These are phyloP conservation scores for Salix caprea DNA, from an alignment of 345 rosid species.

Conservation along the genomic window DNA sequence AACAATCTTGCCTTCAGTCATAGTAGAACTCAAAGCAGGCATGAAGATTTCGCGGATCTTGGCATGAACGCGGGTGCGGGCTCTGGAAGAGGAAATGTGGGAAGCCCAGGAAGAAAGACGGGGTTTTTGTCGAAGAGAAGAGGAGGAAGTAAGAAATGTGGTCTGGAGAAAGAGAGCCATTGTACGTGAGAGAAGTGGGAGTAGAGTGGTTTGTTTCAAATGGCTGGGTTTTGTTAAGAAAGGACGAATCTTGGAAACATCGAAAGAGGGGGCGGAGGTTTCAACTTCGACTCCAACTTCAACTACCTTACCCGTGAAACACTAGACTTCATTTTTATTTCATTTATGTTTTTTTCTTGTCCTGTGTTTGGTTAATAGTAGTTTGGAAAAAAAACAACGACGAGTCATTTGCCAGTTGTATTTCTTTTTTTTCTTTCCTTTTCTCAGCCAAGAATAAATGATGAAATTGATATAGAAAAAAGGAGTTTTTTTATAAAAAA, in stretches of 20 bases:
- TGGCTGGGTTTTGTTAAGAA: background rate
- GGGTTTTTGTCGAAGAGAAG: background rate
- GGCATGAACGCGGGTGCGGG: conserved; percentile 34
- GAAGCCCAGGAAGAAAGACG: conserved; percentile 18
- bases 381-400: too few relatives aligned
- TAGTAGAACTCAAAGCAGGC: conserved; percentile 98
- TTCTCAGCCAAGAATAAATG: too few relatives aligned
- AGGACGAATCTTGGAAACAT: conserved; percentile 44
- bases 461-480: too few relatives aligned
- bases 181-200: too few relatives aligned
- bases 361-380: background rate
- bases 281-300: conserved; percentile 22
- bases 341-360: background rate
- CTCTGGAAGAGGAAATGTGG: conserved; percentile 6
- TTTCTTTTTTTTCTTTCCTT: too few relatives aligned
- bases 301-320: too few relatives aligned
- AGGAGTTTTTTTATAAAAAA: too few relatives aligned
- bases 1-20: conserved; percentile 94
- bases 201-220: background rate
- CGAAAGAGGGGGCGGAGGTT: conserved; percentile 59
- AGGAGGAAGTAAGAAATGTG: background rate
- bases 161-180: conserved; percentile 1
- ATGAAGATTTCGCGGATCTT: conserved; percentile 96
- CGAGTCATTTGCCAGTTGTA: too few relatives aligned
- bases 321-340: background rate